phyloP scores from a whole-genome alignment of 2,329 filamentous ascomycete species.

The Thelonectria olida region DNA sequence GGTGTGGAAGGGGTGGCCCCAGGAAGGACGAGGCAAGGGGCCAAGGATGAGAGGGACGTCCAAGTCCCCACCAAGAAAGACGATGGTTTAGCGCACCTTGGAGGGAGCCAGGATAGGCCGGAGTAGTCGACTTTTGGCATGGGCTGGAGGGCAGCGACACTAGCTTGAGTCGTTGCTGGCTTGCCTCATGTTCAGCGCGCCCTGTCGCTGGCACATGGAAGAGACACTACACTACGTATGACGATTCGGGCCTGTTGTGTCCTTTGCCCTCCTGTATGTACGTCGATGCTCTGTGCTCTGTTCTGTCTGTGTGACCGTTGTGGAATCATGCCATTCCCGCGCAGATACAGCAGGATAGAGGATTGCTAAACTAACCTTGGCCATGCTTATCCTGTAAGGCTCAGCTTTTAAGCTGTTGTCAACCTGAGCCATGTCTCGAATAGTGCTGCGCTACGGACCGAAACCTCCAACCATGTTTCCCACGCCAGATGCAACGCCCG shows the following conservation, averaged over 20 bases:
- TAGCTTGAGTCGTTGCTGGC: neutral
- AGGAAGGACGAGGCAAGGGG: conserved; percentile 29
- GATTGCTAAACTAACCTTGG: neutral
- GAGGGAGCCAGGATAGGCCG: conserved; percentile 15
- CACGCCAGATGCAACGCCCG: conserved; percentile 7
- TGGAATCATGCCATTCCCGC: neutral
- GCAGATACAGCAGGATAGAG: neutral
- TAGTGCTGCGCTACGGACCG: conserved; percentile 10
- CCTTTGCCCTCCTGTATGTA: neutral
- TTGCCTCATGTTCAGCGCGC: neutral
- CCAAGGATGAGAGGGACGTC: conserved; percentile 27
- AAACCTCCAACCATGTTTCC: conserved; percentile 15
- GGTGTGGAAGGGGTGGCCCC: conserved; percentile 23
- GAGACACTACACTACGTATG: neutral
- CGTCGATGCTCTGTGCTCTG: neutral
- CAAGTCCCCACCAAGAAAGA: conserved; percentile 29
- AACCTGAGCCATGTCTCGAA: conserved; percentile 14
- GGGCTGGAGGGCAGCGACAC: conserved; percentile 2
- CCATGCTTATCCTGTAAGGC: neutral
- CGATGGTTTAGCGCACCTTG: conserved; percentile 31
- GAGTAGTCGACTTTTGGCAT: conserved; percentile 10
- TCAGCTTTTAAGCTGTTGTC: neutral
- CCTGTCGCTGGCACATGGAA: no score
- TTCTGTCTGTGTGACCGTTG: neutral
- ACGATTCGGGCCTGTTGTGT: conserved; percentile 11